phyloP scores from a whole-genome alignment of 108 stramenopile genomes.

The Skeletonema tropicum region DNA sequence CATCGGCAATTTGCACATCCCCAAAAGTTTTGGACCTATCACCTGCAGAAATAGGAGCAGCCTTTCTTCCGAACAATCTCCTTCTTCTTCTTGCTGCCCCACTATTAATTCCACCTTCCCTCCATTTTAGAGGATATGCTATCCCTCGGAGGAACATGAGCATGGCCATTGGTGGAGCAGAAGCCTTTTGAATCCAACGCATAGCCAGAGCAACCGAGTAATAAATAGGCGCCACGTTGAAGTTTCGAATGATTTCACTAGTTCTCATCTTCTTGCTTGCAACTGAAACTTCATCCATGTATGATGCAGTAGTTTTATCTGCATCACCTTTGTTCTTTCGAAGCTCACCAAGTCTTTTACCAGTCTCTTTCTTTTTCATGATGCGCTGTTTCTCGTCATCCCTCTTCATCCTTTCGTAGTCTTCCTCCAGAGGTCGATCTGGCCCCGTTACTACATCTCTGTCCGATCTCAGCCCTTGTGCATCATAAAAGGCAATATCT shows the following conservation, averaged over 20 bases:
- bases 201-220: constrained; percentile 77
- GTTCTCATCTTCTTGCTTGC: constrained; percentile 56
- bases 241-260: constrained; percentile 71
- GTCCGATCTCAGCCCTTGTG: constrained; percentile 33
- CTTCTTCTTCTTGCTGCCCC: background rate
- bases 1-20: constrained; percentile 69
- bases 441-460: constrained; percentile 43
- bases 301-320: constrained; percentile 3
- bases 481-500: constrained; percentile 52
- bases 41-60: background rate
- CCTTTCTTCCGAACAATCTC: constrained; percentile 32
- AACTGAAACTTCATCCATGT: constrained; percentile 36
- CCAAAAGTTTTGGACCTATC: constrained; percentile 40
- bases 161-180: constrained; percentile 43
- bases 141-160: constrained; percentile 44
- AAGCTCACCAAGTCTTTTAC: constrained; percentile 3
- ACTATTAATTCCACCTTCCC: constrained; percentile 18
- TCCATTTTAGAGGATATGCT: constrained; percentile 63
- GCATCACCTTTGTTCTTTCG: constrained; percentile 7
- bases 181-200: constrained; percentile 77
- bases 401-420: constrained; percentile 41
- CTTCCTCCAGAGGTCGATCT: constrained; percentile 33
- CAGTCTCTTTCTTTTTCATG: constrained; percentile 23
- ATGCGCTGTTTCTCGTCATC: constrained; percentile 20
- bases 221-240: constrained; percentile 87